A percentile compares a stretch with the other conserved stretches of the same genome.
Evolutionary conservation across 768 basidiomycete species (phyloP).

Genomic region (Thelephora ganbajun): DNA sequence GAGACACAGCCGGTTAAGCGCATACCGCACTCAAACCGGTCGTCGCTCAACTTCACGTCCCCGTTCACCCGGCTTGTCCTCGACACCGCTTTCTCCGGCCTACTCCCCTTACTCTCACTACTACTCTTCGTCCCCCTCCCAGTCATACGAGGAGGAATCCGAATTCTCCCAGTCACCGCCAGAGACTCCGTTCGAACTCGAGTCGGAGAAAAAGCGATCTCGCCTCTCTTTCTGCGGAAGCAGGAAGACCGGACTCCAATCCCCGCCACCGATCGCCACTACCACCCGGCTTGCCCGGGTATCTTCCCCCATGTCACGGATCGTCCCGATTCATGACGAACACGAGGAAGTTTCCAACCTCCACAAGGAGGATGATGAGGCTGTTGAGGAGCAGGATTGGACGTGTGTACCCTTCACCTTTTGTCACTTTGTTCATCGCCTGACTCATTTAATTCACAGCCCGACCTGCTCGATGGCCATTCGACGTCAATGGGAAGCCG

Average conservation of each 20-base stretch:
- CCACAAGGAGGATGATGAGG: not conserved
- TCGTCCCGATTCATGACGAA: not conserved
- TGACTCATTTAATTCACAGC: constrained; percentile 15
- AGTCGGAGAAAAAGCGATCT: too few relatives aligned
- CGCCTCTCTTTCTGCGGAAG: too few relatives aligned
- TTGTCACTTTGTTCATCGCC: not conserved
- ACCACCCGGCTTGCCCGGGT: not conserved
- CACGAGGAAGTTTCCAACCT: not conserved
- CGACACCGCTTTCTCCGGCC: not conserved
- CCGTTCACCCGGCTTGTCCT: not conserved
- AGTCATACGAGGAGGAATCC: not conserved
- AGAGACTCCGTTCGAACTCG: too few relatives aligned
- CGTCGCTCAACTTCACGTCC: not conserved
- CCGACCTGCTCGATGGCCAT: constrained; percentile 45
- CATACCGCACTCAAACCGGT: not conserved
- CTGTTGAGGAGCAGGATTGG: constrained; percentile 9
- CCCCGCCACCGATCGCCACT: not conserved
- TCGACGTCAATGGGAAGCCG: constrained; percentile 46
- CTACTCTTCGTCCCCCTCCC: not conserved
- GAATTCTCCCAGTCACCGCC: not conserved
- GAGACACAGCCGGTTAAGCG: not conserved
- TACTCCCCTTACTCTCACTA: not conserved
- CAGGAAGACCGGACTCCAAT: too few relatives aligned
- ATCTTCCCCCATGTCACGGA: not conserved
- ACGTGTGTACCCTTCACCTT: constrained; percentile 7